These are phyloP conservation scores for Carex scoparia DNA, from an alignment of 176 grass and related monocot genomes.

Conservation along the genomic window DNA sequence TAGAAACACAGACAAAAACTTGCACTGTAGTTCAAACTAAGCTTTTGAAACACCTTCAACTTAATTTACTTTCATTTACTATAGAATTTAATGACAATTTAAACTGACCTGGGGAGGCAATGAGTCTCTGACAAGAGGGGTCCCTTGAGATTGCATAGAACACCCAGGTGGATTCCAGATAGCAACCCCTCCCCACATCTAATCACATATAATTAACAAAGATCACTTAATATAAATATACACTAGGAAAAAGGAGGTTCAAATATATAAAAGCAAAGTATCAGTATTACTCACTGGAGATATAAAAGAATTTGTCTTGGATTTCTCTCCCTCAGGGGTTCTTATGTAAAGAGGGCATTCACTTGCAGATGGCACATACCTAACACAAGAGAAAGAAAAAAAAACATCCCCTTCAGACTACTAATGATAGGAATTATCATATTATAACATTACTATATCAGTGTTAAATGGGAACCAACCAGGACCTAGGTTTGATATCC, in stretches of 20 bases:
- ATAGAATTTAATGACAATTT: neutral
- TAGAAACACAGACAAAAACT: neutral
- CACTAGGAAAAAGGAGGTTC: constrained; percentile 16
- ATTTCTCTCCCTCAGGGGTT: constrained; percentile 58
- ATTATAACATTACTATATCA: neutral
- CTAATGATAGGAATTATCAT: neutral
- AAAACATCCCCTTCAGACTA: constrained; percentile 17
- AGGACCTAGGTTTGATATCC: neutral
- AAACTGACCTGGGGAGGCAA: constrained; percentile 64
- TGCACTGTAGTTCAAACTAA: neutral
- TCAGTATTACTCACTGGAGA: constrained; percentile 66
- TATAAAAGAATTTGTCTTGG: constrained; percentile 95
- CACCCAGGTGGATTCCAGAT: constrained; percentile 89
- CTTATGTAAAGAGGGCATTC: constrained; percentile 90
- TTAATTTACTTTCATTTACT: neutral
- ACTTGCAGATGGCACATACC: constrained; percentile 83
- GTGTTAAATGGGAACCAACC: neutral
- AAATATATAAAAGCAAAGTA: neutral
- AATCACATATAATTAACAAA: constrained; percentile 21
- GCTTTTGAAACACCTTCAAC: neutral
- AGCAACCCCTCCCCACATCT: constrained; percentile 97
- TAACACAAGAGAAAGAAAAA: constrained; percentile 27
- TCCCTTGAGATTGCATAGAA: constrained; percentile 35
- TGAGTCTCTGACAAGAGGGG: constrained; percentile 24
- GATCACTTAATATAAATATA: constrained; percentile 24